These are phyloP conservation scores for Penicillium goetzii DNA, from an alignment of 495 filamentous ascomycete species.

Conservation along the genomic window DNA sequence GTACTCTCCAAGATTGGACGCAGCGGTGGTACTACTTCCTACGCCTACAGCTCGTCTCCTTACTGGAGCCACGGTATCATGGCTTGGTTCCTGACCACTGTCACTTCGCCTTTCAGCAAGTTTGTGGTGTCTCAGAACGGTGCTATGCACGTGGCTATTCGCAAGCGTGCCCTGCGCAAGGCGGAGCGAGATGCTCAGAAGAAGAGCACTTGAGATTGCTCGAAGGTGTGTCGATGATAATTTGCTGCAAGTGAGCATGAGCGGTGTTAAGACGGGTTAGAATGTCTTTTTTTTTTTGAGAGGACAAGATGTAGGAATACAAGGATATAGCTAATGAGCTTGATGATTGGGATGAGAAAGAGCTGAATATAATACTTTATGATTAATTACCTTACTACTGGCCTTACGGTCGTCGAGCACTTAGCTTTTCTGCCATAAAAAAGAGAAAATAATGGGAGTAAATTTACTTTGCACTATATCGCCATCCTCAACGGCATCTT, in stretches of 20 bases:
- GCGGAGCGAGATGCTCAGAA: slow-evolving; percentile 71
- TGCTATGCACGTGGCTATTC: slow-evolving; percentile 83
- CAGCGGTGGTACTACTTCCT: slow-evolving; percentile 71
- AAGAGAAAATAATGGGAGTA: too few species aligned
- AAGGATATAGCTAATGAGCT: slow-evolving; percentile 12
- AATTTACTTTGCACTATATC: too few species aligned
- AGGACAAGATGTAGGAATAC: not conserved
- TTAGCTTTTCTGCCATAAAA: too few species aligned
- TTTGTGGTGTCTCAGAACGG: slow-evolving; percentile 68
- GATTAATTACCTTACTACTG: not conserved
- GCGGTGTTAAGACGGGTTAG: not conserved
- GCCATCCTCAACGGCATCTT: slow-evolving; percentile 14
- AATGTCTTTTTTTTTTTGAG: too few species aligned
- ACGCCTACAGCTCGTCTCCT: slow-evolving; percentile 83
- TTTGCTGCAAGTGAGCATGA: not conserved
- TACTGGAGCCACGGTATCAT: slow-evolving; percentile 90
- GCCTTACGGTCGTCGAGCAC: too few species aligned
- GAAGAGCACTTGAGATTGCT: slow-evolving; percentile 43
- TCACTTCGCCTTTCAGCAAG: slow-evolving; percentile 66
- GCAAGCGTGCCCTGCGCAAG: slow-evolving; percentile 87
- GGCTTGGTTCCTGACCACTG: slow-evolving; percentile 79
- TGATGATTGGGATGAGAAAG: slow-evolving; percentile 3
- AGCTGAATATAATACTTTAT: slow-evolving; percentile 3
- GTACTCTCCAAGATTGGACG: slow-evolving; percentile 81
- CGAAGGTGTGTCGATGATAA: not conserved